Evolutionary conservation across 2,329 filamentous ascomycete species (phyloP).

Genomic region (Pseudogymnoascus sp.): DNA sequence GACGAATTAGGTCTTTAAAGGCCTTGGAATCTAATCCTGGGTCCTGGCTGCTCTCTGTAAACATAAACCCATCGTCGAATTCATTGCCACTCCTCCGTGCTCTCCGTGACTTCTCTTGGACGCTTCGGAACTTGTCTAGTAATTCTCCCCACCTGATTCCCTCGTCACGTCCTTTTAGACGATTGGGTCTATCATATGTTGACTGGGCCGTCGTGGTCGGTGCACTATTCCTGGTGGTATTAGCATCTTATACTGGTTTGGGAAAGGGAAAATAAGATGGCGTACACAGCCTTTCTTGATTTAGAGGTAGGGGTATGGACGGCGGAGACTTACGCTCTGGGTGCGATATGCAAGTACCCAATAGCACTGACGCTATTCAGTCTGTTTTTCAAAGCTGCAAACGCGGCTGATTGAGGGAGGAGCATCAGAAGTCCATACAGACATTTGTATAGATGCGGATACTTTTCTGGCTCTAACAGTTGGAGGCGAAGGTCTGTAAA

Average conservation of each 20-base stretch:
- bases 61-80: slow-evolving; percentile 40
- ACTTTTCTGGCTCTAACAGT: slow-evolving; percentile 87
- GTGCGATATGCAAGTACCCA: slow-evolving; percentile 81
- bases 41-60: slow-evolving; percentile 35
- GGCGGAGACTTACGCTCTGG: slow-evolving; percentile 56
- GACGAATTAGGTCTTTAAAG: slow-evolving; percentile 27
- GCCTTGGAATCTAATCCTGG: slow-evolving; percentile 30
- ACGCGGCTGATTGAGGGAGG: slow-evolving; percentile 93
- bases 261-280: slow-evolving; percentile 8
- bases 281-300: neutral
- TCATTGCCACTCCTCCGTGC: slow-evolving; percentile 46
- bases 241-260: neutral
- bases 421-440: slow-evolving; percentile 96
- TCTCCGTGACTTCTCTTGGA: slow-evolving; percentile 77
- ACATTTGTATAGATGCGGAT: slow-evolving; percentile 94
- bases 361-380: slow-evolving; percentile 96
- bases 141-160: slow-evolving; percentile 87
- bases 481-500: slow-evolving; percentile 81
- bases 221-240: slow-evolving; percentile 28
- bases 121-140: slow-evolving; percentile 85
- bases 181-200: slow-evolving; percentile 62
- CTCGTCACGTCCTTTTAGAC: slow-evolving; percentile 74
- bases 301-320: slow-evolving; percentile 13
- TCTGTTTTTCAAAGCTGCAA: slow-evolving; percentile 91
- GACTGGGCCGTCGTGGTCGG: slow-evolving; percentile 41